Evolutionary conservation across 805 yeast species (phyloP).

Genomic region (Candida easanensis): DNA sequence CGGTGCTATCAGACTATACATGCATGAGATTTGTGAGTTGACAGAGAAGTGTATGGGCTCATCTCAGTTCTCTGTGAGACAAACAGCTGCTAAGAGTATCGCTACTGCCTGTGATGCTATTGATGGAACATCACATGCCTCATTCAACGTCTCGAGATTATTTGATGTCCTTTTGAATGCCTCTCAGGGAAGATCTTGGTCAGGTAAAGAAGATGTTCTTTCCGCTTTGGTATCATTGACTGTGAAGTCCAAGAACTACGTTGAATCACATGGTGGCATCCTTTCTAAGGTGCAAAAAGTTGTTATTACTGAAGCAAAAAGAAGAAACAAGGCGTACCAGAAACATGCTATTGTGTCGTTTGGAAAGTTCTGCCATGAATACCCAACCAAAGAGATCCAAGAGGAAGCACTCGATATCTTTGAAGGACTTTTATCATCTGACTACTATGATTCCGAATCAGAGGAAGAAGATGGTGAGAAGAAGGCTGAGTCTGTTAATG

Average conservation of each 20-base stretch:
- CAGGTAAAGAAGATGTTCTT: constrained; percentile 77
- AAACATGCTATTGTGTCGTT: constrained; percentile 49
- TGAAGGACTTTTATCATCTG: constrained; percentile 35
- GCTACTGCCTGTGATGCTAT: constrained; percentile 53
- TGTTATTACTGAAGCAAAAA: constrained; percentile 57
- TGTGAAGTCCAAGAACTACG: constrained; percentile 38
- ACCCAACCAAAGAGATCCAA: constrained; percentile 31
- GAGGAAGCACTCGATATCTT: constrained; percentile 33
- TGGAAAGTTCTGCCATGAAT: constrained; percentile 46
- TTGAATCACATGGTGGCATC: constrained; percentile 32
- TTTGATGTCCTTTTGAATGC: constrained; percentile 57
- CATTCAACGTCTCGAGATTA: constrained; percentile 31
- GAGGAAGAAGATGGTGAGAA: constrained; percentile 37
- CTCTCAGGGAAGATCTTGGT: constrained; percentile 78
- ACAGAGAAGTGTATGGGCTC: constrained; percentile 43
- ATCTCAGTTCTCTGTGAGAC: constrained; percentile 64
- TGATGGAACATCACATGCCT: constrained; percentile 27
- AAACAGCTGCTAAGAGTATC: constrained; percentile 66
- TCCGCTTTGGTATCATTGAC: constrained; percentile 65
- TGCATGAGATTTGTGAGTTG: constrained; percentile 61
- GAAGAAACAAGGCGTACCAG: constrained; percentile 66
- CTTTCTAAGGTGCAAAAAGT: constrained; percentile 39
- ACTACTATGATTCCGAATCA: constrained; percentile 38
- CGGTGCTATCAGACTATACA: constrained; percentile 65
- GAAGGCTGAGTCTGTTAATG: constrained; percentile 28